These are phyloP conservation scores for Zea luxurians DNA, from an alignment of 176 grass and related monocot genomes.

Conservation along the genomic window DNA sequence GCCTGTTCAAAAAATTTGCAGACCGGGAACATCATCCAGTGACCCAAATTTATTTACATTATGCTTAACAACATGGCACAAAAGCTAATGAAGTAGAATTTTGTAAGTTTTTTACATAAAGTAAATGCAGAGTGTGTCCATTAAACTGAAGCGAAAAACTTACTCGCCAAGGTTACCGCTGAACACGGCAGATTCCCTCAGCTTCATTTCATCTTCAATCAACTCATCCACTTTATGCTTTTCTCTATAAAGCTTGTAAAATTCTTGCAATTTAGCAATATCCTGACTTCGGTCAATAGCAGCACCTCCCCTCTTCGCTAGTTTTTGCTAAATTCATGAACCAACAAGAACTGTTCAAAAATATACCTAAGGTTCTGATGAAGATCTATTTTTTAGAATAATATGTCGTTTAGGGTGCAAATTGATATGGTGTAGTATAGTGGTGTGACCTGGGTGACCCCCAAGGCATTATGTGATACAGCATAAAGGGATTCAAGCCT, in stretches of 20 bases:
- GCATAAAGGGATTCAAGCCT: not conserved
- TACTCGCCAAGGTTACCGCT: constrained; percentile 87
- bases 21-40: not conserved
- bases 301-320: constrained; percentile 67
- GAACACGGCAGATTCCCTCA: constrained; percentile 87
- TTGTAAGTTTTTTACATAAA: not conserved
- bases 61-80: constrained; percentile 25
- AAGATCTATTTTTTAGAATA: not conserved
- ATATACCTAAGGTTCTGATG: constrained; percentile 19
- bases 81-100: constrained; percentile 3
- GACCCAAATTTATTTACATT: constrained; percentile 23
- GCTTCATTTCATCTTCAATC: constrained; percentile 78
- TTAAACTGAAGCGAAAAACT: constrained; percentile 33
- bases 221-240: constrained; percentile 90
- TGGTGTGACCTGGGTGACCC: not conserved
- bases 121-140: not conserved
- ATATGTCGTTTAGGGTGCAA: constrained; percentile 16
- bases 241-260: constrained; percentile 93
- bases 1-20: constrained; percentile 46
- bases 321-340: constrained; percentile 78
- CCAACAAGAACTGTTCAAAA: constrained; percentile 11
- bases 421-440: not conserved
- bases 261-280: constrained; percentile 84
- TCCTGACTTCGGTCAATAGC: constrained; percentile 78
- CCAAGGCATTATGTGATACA: not conserved